Conservation (phyloP, 1,139 yeast species). For the Pichia sp. region DNA sequence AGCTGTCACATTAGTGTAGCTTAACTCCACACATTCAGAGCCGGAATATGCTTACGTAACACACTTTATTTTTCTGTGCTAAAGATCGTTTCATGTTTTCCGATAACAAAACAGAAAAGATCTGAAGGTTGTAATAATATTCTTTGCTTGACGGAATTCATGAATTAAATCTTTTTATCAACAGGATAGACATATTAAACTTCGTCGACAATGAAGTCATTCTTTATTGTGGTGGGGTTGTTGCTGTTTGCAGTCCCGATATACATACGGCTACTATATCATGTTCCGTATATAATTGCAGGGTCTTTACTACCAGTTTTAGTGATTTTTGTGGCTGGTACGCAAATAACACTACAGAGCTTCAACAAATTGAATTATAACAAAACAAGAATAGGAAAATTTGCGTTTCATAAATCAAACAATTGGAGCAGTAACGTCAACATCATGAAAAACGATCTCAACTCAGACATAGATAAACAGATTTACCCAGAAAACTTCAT, state of each 20-base stretch:
- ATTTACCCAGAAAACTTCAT: slow-evolving; percentile 49
- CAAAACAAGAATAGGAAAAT: not conserved
- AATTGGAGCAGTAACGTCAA: slow-evolving; percentile 8
- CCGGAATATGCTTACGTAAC: not conserved
- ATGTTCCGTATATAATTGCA: slow-evolving; percentile 8
- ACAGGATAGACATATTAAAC: too few relatives aligned
- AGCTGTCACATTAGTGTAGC: not conserved
- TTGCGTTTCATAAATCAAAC: slow-evolving; percentile 2
- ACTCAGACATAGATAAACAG: slow-evolving; percentile 25
- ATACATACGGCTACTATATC: slow-evolving; percentile 3
- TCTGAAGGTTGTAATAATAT: not conserved
- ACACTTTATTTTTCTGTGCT: not conserved
- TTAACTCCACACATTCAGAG: too few relatives aligned
- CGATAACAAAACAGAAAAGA: not conserved
- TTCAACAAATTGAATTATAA: slow-evolving; percentile 4
- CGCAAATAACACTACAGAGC: not conserved
- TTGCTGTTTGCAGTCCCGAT: slow-evolving; percentile 11
- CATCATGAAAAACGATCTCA: not conserved
- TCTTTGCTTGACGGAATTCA: not conserved
- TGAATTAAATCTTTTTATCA: too few relatives aligned
- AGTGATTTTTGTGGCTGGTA: not conserved
- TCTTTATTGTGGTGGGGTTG: not conserved
- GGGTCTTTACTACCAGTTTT: slow-evolving; percentile 11
- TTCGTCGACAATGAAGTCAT: not conserved
- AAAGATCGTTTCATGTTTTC: not conserved